Conservation (phyloP, 805 yeast genomes). For the Clavispora vitiphila region DNA sequence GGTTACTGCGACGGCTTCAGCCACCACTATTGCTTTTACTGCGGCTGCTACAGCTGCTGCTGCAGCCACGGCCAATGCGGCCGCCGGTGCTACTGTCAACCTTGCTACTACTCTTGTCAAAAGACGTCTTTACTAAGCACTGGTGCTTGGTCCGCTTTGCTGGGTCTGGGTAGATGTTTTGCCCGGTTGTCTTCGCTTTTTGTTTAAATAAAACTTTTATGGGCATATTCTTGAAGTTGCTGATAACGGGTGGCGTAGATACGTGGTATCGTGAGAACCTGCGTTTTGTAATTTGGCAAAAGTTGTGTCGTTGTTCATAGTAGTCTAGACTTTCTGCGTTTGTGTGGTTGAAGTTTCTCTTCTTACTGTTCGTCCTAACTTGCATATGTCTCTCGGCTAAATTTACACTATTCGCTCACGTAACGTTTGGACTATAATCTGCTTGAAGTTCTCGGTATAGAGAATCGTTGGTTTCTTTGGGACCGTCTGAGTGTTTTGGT, state of each 20-base stretch:
- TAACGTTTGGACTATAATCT: no score
- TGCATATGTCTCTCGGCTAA: no score
- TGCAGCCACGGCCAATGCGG: not conserved
- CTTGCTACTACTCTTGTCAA: constrained; percentile 1
- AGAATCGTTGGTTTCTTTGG: no score
- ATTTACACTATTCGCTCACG: no score
- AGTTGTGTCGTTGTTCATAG: no score
- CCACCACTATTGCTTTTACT: constrained; percentile 15
- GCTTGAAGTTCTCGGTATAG: no score
- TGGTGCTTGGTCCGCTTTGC: not conserved
- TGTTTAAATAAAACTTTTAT: not conserved
- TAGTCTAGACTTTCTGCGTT: not conserved
- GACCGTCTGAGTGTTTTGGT: no score
- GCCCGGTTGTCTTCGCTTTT: not conserved
- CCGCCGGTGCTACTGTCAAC: not conserved
- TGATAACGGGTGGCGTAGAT: not conserved
- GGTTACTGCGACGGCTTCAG: constrained; percentile 17
- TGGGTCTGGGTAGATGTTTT: not conserved
- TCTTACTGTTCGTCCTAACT: not conserved
- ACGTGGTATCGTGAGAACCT: no score
- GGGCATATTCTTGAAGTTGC: not conserved
- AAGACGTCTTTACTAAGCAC: constrained; percentile 1
- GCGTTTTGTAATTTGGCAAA: no score
- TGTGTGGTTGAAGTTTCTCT: no score
- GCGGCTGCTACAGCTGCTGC: constrained; percentile 1